These are phyloP conservation scores for Scedosporium aurantiacum DNA, from an alignment of 2,329 filamentous ascomycete genomes.

Conservation along the genomic window DNA sequence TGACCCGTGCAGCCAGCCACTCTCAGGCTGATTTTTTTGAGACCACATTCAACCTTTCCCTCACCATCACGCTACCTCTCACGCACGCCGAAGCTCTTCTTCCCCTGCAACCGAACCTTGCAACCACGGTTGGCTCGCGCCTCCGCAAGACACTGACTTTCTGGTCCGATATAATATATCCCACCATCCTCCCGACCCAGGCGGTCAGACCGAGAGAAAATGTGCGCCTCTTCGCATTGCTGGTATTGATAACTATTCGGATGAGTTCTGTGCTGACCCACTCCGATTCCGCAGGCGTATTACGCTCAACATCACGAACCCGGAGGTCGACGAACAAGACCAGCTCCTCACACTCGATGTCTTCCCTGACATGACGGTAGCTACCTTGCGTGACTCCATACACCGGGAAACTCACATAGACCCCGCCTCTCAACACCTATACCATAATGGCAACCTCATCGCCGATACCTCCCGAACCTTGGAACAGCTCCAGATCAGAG, in stretches of 20 bases:
- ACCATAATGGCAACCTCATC: conserved; percentile 78
- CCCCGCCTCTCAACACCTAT: conserved; percentile 66
- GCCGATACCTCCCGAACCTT: conserved; percentile 70
- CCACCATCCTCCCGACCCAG: background rate
- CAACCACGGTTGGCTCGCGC: background rate
- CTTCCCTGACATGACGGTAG: conserved; percentile 69
- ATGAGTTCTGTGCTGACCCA: background rate
- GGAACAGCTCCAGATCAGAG: conserved; percentile 65
- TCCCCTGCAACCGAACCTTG: background rate
- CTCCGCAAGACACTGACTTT: background rate
- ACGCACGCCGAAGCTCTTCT: background rate
- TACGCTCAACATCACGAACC: conserved; percentile 73
- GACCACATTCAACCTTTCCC: background rate
- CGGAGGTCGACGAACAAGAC: conserved; percentile 47
- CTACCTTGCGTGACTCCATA: conserved; percentile 78
- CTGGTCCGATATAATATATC: background rate
- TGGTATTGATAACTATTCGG: background rate
- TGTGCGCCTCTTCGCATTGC: background rate
- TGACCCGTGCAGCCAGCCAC: background rate
- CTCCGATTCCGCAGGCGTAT: conserved; percentile 54
- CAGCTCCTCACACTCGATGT: conserved; percentile 76
- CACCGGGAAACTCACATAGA: conserved; percentile 71
- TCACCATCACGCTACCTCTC: background rate
- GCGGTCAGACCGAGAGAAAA: background rate
- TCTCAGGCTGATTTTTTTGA: background rate